These are phyloP conservation scores for Neurospora tetrasperma DNA, from an alignment of 495 filamentous ascomycete genomes.

Conservation along the genomic window DNA sequence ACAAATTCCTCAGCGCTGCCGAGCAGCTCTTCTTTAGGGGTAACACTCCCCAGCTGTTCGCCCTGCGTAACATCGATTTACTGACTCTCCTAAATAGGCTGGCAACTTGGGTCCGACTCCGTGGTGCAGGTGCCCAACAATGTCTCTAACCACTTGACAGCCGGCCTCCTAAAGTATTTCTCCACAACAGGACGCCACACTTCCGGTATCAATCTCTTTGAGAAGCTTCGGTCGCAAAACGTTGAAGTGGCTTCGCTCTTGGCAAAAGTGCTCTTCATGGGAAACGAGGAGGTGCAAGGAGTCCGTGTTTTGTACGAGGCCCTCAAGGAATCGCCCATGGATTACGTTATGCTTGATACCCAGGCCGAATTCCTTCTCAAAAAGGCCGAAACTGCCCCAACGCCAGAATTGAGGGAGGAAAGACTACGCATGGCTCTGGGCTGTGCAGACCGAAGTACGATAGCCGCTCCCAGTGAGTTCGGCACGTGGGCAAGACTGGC, in stretches of 20 bases:
- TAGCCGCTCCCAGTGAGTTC: constrained; percentile 92
- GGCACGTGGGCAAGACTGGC: constrained; percentile 92
- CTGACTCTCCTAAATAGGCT: constrained; percentile 49
- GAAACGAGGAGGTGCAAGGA: constrained; percentile 92
- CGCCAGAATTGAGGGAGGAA: constrained; percentile 40
- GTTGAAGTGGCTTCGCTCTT: constrained; percentile 90
- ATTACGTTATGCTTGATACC: constrained; percentile 85
- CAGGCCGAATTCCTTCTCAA: constrained; percentile 87
- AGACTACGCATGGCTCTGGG: constrained; percentile 73
- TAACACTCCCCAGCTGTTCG: constrained; percentile 23
- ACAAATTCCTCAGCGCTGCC: constrained; percentile 90
- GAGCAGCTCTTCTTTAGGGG: constrained; percentile 92
- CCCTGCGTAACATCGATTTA: background rate
- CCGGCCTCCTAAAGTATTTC: constrained; percentile 92
- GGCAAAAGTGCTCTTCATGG: constrained; percentile 78
- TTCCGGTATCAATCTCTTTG: constrained; percentile 95
- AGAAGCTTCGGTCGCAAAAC: constrained; percentile 84
- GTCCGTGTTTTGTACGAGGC: constrained; percentile 81
- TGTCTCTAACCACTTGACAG: constrained; percentile 90
- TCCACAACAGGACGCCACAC: constrained; percentile 90
- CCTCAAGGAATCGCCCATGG: constrained; percentile 85
- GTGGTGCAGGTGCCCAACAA: constrained; percentile 95
- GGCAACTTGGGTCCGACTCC: constrained; percentile 92
- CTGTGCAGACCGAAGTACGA: constrained; percentile 87
- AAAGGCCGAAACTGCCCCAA: constrained; percentile 52